Percentiles rank a stretch among this genome's conserved stretches.
Conservation (phyloP, 192 early-diverging fungal genomes). For the Podila epigama region DNA sequence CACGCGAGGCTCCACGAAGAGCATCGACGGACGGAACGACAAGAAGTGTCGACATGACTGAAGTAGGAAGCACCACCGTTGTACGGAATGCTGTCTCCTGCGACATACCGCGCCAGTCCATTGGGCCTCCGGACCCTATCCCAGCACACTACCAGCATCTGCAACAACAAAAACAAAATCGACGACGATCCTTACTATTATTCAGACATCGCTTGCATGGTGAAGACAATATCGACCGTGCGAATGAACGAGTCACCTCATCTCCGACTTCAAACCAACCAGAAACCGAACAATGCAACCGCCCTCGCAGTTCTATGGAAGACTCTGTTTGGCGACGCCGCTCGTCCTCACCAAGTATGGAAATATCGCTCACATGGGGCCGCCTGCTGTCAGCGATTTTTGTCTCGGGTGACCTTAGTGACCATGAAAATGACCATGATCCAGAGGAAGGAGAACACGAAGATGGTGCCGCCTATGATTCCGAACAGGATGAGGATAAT, state of each 20-base stretch:
- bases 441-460: too few species aligned
- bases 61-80: not conserved
- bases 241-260: constrained; percentile 1
- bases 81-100: constrained; percentile 1
- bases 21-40: constrained; percentile 14
- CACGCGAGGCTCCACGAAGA: too few species aligned
- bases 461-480: too few species aligned
- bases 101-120: constrained; percentile 15
- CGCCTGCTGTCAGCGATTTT: constrained; percentile 11
- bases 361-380: constrained; percentile 21
- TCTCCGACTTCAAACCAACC: not conserved
- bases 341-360: constrained; percentile 7
- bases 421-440: too few species aligned
- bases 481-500: too few species aligned
- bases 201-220: constrained; percentile 33
- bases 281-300: not conserved
- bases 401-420: too few species aligned
- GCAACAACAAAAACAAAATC: constrained; percentile 13
- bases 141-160: constrained; percentile 43
- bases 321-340: not conserved
- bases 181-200: not conserved
- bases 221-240: constrained; percentile 20
- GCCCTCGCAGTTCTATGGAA: not conserved
- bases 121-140: constrained; percentile 45
- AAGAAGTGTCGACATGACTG: not conserved